phyloP scores from a whole-genome alignment of 306 rosid species.

The Quillaja saponaria region DNA sequence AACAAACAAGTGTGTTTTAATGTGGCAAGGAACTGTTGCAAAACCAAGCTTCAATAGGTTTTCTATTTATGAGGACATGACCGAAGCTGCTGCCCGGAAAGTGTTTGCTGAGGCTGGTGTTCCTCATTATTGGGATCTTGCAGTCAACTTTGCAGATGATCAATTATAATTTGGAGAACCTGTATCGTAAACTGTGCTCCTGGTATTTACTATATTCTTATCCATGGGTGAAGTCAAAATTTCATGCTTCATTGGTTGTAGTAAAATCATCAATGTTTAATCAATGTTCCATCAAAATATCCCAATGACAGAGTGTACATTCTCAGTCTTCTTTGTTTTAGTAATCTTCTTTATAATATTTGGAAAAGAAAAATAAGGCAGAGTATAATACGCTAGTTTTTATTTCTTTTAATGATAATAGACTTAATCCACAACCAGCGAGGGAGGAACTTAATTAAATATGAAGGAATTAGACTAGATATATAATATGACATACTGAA shows the following conservation, averaged over 20 bases:
- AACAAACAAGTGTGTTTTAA: conserved; percentile 78
- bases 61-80: conserved; percentile 81
- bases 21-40: conserved; percentile 97
- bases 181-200: too few relatives aligned
- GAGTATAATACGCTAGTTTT: not conserved
- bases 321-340: too few relatives aligned
- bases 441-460: conserved; percentile 17
- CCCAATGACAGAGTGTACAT: not conserved
- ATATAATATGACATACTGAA: conserved; percentile 13
- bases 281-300: not conserved
- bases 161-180: conserved; percentile 23
- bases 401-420: not conserved
- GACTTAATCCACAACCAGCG: conserved; percentile 13
- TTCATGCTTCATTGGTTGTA: not conserved
- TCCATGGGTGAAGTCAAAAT: not conserved
- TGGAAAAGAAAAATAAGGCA: not conserved
- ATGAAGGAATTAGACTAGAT: not conserved
- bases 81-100: conserved; percentile 91
- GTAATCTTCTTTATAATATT: conserved; percentile 17
- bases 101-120: conserved; percentile 81
- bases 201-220: not conserved
- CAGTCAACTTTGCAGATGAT: conserved; percentile 64
- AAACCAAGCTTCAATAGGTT: conserved; percentile 73
- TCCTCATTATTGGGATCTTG: conserved; percentile 93
- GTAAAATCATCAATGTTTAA: conserved; percentile 3